These are phyloP conservation scores for Sphagnum tenellum DNA, from an alignment of 225 moss, liverwort and hornwort species.

Conservation along the genomic window DNA sequence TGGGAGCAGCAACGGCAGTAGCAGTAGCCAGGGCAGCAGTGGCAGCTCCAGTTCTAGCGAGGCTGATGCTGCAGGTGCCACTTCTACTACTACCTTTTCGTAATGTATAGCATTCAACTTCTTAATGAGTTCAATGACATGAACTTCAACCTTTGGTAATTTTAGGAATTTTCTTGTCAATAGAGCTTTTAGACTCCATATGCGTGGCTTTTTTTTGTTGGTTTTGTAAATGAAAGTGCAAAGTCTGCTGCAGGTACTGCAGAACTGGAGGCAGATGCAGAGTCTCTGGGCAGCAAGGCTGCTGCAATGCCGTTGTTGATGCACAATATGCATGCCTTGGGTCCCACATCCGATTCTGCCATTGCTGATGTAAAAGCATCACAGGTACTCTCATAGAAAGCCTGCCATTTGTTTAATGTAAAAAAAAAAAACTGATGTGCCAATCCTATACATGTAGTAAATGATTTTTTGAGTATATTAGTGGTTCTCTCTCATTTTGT, in stretches of 20 bases:
- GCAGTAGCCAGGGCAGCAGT: slow-evolving; percentile 75
- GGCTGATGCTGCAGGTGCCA: slow-evolving; percentile 16
- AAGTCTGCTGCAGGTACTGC: slow-evolving; percentile 28
- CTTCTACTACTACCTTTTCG: too few species aligned
- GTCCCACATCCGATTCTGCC: slow-evolving; percentile 31
- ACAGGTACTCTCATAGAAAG: slow-evolving; percentile 14
- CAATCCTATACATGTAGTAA: too few species aligned
- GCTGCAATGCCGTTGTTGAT: slow-evolving; percentile 33
- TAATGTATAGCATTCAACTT: too few species aligned
- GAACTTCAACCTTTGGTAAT: too few species aligned
- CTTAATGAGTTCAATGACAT: too few species aligned
- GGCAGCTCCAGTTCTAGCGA: slow-evolving; percentile 89
- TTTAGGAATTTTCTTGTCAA: too few species aligned
- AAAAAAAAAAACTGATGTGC: too few species aligned
- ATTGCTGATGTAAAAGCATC: slow-evolving; percentile 40
- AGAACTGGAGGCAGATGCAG: slow-evolving; percentile 91
- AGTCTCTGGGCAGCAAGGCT: slow-evolving; percentile 69
- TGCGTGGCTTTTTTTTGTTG: too few species aligned
- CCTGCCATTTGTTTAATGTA: not conserved
- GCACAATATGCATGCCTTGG: slow-evolving; percentile 13
- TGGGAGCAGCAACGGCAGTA: slow-evolving; percentile 74
- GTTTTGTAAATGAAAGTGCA: too few species aligned
- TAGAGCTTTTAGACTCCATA: too few species aligned
- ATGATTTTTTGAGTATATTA: too few species aligned
- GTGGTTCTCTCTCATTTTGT: too few species aligned